These are phyloP conservation scores for Hanseniaspora osmophila DNA, from an alignment of 805 yeast species.

Conservation along the genomic window DNA sequence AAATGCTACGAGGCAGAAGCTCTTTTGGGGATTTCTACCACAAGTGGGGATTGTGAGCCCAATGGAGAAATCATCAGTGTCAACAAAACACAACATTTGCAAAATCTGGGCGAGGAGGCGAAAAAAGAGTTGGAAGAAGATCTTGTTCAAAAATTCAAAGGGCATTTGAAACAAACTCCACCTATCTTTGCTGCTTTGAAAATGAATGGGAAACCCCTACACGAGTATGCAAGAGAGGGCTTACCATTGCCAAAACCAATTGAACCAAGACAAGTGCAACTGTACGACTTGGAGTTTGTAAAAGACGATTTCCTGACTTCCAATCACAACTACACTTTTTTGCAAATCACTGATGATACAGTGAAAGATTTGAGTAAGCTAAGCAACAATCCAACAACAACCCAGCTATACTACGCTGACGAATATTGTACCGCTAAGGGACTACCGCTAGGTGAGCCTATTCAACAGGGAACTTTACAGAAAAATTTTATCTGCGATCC, in stretches of 20 bases:
- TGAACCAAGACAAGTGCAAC: constrained; percentile 55
- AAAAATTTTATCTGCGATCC: constrained; percentile 14
- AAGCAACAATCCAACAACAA: neutral
- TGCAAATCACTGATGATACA: constrained; percentile 22
- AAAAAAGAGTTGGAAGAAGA: constrained; percentile 22
- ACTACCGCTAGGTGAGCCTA: constrained; percentile 26
- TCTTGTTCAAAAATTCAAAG: constrained; percentile 54
- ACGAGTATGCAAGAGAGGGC: constrained; percentile 87
- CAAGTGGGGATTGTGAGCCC: constrained; percentile 76
- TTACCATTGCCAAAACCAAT: constrained; percentile 75
- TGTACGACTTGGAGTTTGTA: constrained; percentile 39
- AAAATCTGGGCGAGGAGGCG: constrained; percentile 9
- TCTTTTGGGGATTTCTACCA: constrained; percentile 76
- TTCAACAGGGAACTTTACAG: constrained; percentile 18
- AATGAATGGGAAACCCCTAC: constrained; percentile 85
- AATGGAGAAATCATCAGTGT: constrained; percentile 55
- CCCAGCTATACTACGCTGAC: constrained; percentile 38
- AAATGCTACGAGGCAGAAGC: constrained; percentile 79
- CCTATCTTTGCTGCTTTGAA: constrained; percentile 91
- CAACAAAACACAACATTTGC: constrained; percentile 43
- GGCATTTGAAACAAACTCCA: constrained; percentile 76
- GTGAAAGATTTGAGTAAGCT: constrained; percentile 11
- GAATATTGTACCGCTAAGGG: constrained; percentile 36
- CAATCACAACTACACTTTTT: constrained; percentile 39
- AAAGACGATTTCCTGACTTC: constrained; percentile 25